Base-by-base conservation (phyloP, 805 yeast genomes). In the Saturnispora besseyi region DNA sequence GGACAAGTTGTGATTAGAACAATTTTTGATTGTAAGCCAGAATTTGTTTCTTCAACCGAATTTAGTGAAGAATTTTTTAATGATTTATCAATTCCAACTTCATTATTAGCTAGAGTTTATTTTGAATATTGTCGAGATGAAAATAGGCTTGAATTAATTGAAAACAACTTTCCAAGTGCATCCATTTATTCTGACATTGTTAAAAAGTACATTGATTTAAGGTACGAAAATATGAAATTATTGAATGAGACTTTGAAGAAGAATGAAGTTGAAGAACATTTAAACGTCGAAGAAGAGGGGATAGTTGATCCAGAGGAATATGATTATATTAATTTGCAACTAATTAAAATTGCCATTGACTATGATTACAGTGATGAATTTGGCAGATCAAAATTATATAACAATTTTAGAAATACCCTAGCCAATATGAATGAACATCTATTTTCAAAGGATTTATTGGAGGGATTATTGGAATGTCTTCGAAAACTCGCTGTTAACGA, bases 301-400 rank as follows among this genome's bases (percentile, higher is more conserved):
- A 65, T 70, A 1, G 71, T 69, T 3, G 81, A 81, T 49, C 68
- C 76, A 5, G 72, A 69, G 22, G 88, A 84, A 50, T 61, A 79
- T 29, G 90, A 85, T 54, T 89, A 81, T 60, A 78, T 89, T 44
- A 74, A 89, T 40, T 79, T 80, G 51, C 96, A 93, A 63, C 64
- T 91, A 21, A 62, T 91, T 36, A 64, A 70, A 9, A 76, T 87
- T 28, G 82, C 90, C 0, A 75, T 76, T 29, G 77, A 78, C 36
- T 84, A 84, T 60, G 98, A 93, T 63, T 88, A 79, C 59, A 83
- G 88, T 57, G 97, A 93, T 68, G 96, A 90, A 64, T 77, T 85
- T 44, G 96, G 97, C 21, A 77, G 96, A 60, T 76, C 96, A 62
- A 79, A 80, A 42, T 79, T 88, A 78, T 67, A 85, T 37, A 74